Conservation (phyloP, 495 filamentous ascomycete genomes). For the Penicillium parvum region DNA sequence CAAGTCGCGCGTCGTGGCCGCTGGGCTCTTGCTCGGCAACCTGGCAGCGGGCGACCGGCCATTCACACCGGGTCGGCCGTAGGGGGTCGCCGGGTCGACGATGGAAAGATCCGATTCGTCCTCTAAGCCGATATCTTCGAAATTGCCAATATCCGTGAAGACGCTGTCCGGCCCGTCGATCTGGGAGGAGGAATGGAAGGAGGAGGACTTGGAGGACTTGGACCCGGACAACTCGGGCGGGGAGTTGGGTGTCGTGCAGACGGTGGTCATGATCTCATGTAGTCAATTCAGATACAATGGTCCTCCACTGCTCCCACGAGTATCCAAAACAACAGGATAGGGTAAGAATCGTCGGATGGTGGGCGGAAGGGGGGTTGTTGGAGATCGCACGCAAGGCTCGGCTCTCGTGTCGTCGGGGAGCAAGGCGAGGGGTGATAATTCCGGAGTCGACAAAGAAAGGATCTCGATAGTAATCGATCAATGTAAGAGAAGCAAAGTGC, state of each 20-base stretch:
- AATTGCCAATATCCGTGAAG: slow-evolving; percentile 69
- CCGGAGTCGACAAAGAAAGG: slow-evolving; percentile 5
- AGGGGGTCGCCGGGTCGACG: slow-evolving; percentile 24
- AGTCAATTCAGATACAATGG: slow-evolving; percentile 8
- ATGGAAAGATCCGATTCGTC: slow-evolving; percentile 51
- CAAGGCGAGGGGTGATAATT: slow-evolving; percentile 6
- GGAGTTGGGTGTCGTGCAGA: slow-evolving; percentile 61
- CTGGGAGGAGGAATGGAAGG: slow-evolving; percentile 74
- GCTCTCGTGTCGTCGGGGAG: background rate
- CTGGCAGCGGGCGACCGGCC: slow-evolving; percentile 32
- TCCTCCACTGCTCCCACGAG: slow-evolving; percentile 11
- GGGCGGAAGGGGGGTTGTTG: slow-evolving; percentile 14
- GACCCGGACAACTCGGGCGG: slow-evolving; percentile 81
- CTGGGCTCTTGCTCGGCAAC: slow-evolving; percentile 29
- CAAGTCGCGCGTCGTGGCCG: slow-evolving; percentile 39
- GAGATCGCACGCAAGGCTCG: slow-evolving; percentile 22
- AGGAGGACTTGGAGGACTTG: slow-evolving; percentile 86
- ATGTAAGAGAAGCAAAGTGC: slow-evolving; percentile 22
- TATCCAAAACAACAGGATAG: slow-evolving; percentile 4
- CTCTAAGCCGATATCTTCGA: slow-evolving; percentile 88
- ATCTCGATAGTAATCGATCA: slow-evolving; percentile 20
- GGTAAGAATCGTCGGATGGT: slow-evolving; percentile 10
- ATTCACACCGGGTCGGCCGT: slow-evolving; percentile 26
- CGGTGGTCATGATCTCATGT: slow-evolving; percentile 57
- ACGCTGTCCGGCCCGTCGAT: slow-evolving; percentile 60